phyloP scores from a whole-genome alignment of 768 basidiomycete species.

The Boletus rufocinnamomeus region DNA sequence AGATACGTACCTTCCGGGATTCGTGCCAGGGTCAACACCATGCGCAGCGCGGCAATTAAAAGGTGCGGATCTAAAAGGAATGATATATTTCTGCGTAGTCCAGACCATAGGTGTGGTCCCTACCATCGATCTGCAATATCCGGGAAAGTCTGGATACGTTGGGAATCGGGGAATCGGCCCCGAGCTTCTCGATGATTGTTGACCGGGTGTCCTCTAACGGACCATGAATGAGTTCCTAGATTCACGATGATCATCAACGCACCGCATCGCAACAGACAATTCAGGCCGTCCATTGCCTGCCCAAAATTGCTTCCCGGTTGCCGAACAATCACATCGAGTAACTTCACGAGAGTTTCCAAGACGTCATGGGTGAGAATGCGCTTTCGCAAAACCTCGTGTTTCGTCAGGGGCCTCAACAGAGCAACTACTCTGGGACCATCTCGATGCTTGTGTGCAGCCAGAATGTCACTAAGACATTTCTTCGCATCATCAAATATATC shows the following conservation, averaged over 20 bases:
- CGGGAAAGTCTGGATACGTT: slow-evolving; percentile 11
- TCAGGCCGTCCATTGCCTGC: slow-evolving; percentile 28
- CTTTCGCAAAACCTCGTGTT: slow-evolving; percentile 15
- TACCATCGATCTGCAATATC: slow-evolving; percentile 21
- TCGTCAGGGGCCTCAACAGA: slow-evolving; percentile 25
- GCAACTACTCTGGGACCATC: slow-evolving; percentile 24
- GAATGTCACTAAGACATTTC: slow-evolving; percentile 13
- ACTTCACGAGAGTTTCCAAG: slow-evolving; percentile 10
- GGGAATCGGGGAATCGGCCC: neutral
- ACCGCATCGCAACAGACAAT: slow-evolving; percentile 21
- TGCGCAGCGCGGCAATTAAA: slow-evolving; percentile 21
- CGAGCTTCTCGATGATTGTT: slow-evolving; percentile 11
- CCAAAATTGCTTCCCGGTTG: slow-evolving; percentile 10
- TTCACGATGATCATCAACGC: neutral
- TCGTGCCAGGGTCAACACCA: slow-evolving; percentile 18
- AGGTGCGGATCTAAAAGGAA: slow-evolving; percentile 10
- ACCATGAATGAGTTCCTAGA: neutral
- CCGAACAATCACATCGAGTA: slow-evolving; percentile 17
- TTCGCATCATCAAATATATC: slow-evolving; percentile 17
- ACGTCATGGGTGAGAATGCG: slow-evolving; percentile 18
- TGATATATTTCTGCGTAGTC: neutral
- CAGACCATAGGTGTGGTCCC: neutral
- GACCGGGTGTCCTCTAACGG: slow-evolving; percentile 14
- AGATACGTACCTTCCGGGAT: slow-evolving; percentile 19
- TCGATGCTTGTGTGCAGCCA: slow-evolving; percentile 17